Conservation (phyloP, 2,329 filamentous ascomycete species). For the Arthrinium puccinioides region DNA sequence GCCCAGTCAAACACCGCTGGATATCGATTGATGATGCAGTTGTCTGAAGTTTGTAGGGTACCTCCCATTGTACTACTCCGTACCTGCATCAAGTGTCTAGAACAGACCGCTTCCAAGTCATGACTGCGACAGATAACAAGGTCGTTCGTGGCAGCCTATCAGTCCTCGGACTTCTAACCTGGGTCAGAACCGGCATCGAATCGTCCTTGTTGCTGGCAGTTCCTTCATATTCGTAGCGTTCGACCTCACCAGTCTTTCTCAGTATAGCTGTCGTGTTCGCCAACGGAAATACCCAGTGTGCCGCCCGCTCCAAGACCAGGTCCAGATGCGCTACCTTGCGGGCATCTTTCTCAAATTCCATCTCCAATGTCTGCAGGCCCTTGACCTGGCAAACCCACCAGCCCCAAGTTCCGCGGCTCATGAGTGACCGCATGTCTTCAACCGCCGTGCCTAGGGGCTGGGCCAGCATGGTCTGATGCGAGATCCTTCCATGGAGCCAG, state of each 20-base stretch:
- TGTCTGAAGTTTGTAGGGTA: too few species aligned
- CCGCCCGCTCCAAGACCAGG: slow-evolving; percentile 2
- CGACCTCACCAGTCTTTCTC: slow-evolving; percentile 1
- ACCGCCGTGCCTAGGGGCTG: neutral
- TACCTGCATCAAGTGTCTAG: too few species aligned
- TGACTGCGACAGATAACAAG: neutral
- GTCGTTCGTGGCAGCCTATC: too few species aligned
- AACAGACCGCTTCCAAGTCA: neutral
- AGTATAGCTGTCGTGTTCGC: neutral
- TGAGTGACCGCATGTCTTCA: neutral
- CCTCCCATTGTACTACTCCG: too few species aligned
- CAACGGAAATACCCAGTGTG: slow-evolving; percentile 6
- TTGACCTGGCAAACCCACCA: slow-evolving; percentile 3
- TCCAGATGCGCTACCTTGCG: slow-evolving; percentile 4
- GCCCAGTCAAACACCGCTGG: too few species aligned
- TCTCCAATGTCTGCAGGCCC: slow-evolving; percentile 5
- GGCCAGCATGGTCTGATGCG: slow-evolving; percentile 6
- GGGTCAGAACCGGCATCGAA: neutral
- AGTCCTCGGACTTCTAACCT: neutral
- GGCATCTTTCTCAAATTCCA: slow-evolving; percentile 5
- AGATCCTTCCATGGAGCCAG: slow-evolving; percentile 1
- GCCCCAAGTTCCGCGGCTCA: slow-evolving; percentile 5
- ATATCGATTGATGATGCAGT: too few species aligned
- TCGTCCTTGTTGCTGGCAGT: slow-evolving; percentile 3
- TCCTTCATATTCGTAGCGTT: slow-evolving; percentile 2